Base-by-base conservation (phyloP, 2,329 filamentous ascomycete species). In the Aspergillus versicolor region DNA sequence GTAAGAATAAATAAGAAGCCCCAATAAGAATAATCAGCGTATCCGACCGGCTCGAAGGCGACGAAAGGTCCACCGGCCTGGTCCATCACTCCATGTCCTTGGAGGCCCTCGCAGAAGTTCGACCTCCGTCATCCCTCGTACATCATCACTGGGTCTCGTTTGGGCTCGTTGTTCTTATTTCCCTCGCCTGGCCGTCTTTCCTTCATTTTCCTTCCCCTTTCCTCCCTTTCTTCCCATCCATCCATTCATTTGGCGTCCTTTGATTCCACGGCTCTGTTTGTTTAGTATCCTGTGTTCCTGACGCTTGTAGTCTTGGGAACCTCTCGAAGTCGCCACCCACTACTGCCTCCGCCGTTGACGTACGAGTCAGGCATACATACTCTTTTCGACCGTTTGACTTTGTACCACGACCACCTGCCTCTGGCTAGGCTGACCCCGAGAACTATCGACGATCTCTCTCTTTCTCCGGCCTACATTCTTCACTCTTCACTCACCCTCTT, bases 111-210 rank as follows among this genome's bases (percentile, higher is more conserved):
- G 12, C 34, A 37, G 34, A 15, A n/a, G 27, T n/a, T 37, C 12
- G 32, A 15, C 46, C 45, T 46, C 40, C 46, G 38, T 52, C 43
- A 48, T 62, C 62, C 60, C 62, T 63, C 60, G 51, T 61, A 59
- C 60, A 57, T 49, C 54, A 58, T 54, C 54, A 46, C 51, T 49
- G 43, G 55, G 45, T 52, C 53, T 34, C 55, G 49, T 58, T 57
- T 44, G 52, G 52, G 47, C 40, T 51, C 45, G 48, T 58, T 56
- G 45, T 52, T 46, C 9, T 30, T 30, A 30, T 57, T 58, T 57
- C 43, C 30, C 30, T 32, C 32, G 37, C 42, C 15, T 37, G 13
- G 9, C 30, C 30, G 44, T 30, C 38, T n/a, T 43, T 34, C 22
- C 38, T 54, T 43, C 43, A 12, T 54, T 43, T 46, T 15, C 38